Evolutionary conservation across 192 early-diverging fungal species (phyloP).

Genomic region (Pilobolus umbonatus): DNA sequence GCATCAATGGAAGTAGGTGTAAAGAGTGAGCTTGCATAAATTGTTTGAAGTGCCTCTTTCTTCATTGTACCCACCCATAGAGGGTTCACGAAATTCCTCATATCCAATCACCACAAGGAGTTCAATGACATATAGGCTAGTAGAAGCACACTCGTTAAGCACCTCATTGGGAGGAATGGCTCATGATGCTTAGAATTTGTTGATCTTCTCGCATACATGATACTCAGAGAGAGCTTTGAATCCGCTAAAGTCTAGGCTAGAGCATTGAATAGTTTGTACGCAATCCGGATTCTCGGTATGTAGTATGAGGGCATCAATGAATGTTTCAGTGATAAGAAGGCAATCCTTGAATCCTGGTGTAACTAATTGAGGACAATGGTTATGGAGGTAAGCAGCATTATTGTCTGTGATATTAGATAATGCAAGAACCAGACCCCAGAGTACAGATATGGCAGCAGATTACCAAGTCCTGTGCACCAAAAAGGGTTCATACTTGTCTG

Average conservation of each 20-base stretch:
- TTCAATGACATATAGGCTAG: background rate
- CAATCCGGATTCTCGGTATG: background rate
- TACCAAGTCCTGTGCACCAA: slow-evolving; percentile 30
- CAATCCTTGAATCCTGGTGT: slow-evolving; percentile 3
- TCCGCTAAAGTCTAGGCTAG: background rate
- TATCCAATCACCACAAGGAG: background rate
- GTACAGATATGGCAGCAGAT: slow-evolving; percentile 24
- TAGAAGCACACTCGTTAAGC: background rate
- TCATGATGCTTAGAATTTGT: background rate
- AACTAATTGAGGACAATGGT: background rate
- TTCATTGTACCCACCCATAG: background rate
- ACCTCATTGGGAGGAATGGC: background rate
- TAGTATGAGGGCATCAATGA: background rate
- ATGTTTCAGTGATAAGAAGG: background rate
- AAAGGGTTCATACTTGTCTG: slow-evolving; percentile 24
- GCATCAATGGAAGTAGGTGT: background rate
- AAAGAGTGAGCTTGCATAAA: background rate
- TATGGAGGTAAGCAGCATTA: background rate
- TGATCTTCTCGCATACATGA: background rate
- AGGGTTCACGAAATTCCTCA: background rate
- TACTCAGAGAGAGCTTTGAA: background rate
- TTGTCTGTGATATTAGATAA: too few species aligned
- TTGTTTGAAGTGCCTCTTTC: background rate
- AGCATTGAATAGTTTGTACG: background rate
- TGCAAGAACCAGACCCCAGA: slow-evolving; percentile 20